Evolutionary conservation across 768 basidiomycete species (phyloP).

Genomic region (Suillus fuscotomentosus): DNA sequence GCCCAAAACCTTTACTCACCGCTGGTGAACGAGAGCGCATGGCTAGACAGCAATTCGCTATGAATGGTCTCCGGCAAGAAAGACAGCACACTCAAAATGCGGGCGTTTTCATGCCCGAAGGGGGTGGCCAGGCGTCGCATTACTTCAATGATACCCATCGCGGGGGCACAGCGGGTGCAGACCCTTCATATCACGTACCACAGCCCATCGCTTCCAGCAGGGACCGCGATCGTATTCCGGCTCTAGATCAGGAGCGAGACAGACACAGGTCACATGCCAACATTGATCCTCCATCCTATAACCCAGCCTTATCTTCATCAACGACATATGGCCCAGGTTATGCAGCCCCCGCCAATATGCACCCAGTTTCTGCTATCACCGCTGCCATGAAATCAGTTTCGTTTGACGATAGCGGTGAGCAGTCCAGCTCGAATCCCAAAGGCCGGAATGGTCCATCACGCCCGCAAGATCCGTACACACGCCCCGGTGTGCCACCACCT

Average conservation of each 20-base stretch:
- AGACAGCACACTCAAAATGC: slow-evolving; percentile 29
- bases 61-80: slow-evolving; percentile 18
- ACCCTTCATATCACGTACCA: slow-evolving; percentile 42
- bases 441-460: slow-evolving; percentile 19
- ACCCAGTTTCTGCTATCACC: slow-evolving; percentile 10
- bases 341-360: background rate
- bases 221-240: slow-evolving; percentile 23
- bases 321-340: slow-evolving; percentile 6
- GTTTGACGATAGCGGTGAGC: slow-evolving; percentile 21
- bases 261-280: background rate
- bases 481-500: background rate
- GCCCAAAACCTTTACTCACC: slow-evolving; percentile 14
- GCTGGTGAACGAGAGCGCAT: slow-evolving; percentile 30
- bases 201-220: slow-evolving; percentile 28
- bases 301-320: slow-evolving; percentile 7
- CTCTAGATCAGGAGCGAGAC: slow-evolving; percentile 23
- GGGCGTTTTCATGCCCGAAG: slow-evolving; percentile 38
- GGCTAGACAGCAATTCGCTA: slow-evolving; percentile 7
- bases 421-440: slow-evolving; percentile 17
- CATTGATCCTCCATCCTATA: background rate
- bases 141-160: slow-evolving; percentile 41
- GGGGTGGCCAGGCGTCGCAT: slow-evolving; percentile 40
- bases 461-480: slow-evolving; percentile 4
- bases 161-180: slow-evolving; percentile 48
- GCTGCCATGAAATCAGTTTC: slow-evolving; percentile 25